phyloP scores from a whole-genome alignment of 257 asterid species.

The Nicotiana noctiflora region DNA sequence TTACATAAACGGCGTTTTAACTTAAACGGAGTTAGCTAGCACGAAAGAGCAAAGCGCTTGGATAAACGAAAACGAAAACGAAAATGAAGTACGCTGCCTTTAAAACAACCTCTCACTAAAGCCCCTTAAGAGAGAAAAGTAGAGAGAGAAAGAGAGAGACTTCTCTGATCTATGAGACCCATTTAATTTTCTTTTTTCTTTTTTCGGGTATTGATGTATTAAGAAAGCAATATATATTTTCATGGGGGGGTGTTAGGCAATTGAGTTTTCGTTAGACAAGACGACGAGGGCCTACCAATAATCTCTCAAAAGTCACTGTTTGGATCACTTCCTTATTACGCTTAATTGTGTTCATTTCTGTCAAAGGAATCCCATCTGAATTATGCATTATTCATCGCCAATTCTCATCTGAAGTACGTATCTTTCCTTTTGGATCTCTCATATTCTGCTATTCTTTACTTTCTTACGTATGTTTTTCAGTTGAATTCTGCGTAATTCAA shows the following conservation, averaged over 20 bases:
- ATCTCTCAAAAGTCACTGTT: neutral
- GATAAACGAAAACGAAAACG: neutral
- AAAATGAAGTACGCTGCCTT: neutral
- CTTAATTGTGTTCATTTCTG: constrained; percentile 3
- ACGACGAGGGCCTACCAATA: constrained; percentile 10
- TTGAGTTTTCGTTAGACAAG: constrained; percentile 3
- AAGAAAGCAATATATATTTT: neutral
- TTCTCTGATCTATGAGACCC: neutral
- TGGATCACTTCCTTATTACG: constrained; percentile 12
- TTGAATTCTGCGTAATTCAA: constrained; percentile 3
- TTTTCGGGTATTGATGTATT: neutral
- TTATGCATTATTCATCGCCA: neutral
- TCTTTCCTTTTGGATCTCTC: constrained; percentile 1
- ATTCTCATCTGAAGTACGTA: neutral
- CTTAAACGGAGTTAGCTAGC: neutral
- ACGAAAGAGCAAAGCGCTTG: neutral
- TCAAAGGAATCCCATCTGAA: neutral
- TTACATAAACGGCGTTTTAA: neutral
- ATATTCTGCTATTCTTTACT: neutral
- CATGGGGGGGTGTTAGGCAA: neutral
- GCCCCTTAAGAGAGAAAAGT: neutral
- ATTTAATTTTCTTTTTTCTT: neutral
- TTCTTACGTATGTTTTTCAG: neutral
- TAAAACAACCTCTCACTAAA: constrained; percentile 1
- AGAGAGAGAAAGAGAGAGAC: neutral